Conservation (phyloP, 768 basidiomycete species). For the Tricholoma hemisulphureum region DNA sequence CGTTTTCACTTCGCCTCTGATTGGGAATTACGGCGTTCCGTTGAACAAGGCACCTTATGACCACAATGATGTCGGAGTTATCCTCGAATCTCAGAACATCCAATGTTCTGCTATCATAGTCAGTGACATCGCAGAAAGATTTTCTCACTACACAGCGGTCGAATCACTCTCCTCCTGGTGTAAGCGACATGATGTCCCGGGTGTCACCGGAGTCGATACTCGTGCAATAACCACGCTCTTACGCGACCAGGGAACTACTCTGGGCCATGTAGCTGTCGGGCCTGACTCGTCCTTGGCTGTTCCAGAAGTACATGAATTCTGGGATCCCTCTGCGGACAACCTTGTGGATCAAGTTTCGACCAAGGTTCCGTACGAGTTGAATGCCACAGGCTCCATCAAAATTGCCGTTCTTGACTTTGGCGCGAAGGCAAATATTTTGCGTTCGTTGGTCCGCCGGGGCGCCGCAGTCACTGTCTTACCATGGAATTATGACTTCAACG, state of each 20-base stretch:
- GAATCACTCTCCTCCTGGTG: conserved; percentile 96
- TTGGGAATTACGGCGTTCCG: conserved; percentile 98
- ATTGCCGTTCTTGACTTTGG: conserved; percentile 98
- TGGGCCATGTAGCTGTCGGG: conserved; percentile 87
- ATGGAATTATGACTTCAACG: conserved; percentile 97
- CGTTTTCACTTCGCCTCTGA: conserved; percentile 97
- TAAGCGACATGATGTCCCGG: conserved; percentile 83
- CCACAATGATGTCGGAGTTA: conserved; percentile 76
- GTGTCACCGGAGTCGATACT: conserved; percentile 95
- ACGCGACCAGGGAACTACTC: conserved; percentile 95
- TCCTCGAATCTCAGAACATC: conserved; percentile 85
- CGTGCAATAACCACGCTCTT: conserved; percentile 92
- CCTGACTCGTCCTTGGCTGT: conserved; percentile 57
- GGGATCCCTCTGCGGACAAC: conserved; percentile 91
- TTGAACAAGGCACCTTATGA: conserved; percentile 70
- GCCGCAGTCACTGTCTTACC: conserved; percentile 94
- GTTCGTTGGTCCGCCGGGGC: conserved; percentile 86
- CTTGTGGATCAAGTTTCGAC: conserved; percentile 94
- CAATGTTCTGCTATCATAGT: conserved; percentile 94
- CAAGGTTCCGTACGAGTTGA: conserved; percentile 77
- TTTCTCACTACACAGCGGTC: conserved; percentile 91
- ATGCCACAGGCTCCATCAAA: conserved; percentile 82
- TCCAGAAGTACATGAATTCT: conserved; percentile 73
- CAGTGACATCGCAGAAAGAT: conserved; percentile 91
- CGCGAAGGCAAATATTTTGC: conserved; percentile 95